These are phyloP conservation scores for Haplographium delicatum DNA, from an alignment of 495 filamentous ascomycete genomes.

Conservation along the genomic window DNA sequence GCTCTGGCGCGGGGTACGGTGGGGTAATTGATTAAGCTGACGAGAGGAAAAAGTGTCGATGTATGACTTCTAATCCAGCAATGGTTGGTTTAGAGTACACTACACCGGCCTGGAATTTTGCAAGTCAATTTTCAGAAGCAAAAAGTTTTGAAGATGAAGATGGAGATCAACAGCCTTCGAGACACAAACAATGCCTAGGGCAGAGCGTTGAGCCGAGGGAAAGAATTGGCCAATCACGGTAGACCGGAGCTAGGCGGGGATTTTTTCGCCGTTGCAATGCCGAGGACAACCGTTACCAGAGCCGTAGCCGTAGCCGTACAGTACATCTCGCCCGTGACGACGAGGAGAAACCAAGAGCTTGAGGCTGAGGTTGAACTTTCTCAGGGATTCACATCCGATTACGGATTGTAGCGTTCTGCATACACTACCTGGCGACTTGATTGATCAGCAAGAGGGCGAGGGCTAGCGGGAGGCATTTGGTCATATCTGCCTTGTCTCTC, in stretches of 20 bases:
- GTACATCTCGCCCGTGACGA: no score
- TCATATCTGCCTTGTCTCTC: constrained; percentile 4
- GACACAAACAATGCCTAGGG: background rate
- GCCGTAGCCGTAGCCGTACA: no score
- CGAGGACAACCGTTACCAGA: constrained; percentile 16
- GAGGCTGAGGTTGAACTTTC: no score
- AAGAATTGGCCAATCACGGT: constrained; percentile 17
- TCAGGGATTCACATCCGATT: constrained; percentile 6
- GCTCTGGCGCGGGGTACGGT: constrained; percentile 17
- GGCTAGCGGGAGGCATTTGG: background rate
- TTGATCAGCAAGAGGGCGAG: constrained; percentile 2
- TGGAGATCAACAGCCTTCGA: no score
- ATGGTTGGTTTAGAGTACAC: background rate
- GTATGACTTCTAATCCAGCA: no score
- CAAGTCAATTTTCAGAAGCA: no score
- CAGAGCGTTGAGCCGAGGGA: constrained; percentile 16
- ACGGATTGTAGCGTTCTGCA: constrained; percentile 3
- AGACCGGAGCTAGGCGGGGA: background rate
- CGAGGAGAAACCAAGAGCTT: no score
- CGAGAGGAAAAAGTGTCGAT: no score
- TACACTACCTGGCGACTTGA: background rate
- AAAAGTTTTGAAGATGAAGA: constrained; percentile 7
- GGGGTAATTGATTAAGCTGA: constrained; percentile 10
- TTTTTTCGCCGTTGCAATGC: constrained; percentile 6
- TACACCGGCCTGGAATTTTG: no score